These are phyloP conservation scores for Pythium biforme DNA, from an alignment of 352 stramenopile genomes.

Conservation along the genomic window DNA sequence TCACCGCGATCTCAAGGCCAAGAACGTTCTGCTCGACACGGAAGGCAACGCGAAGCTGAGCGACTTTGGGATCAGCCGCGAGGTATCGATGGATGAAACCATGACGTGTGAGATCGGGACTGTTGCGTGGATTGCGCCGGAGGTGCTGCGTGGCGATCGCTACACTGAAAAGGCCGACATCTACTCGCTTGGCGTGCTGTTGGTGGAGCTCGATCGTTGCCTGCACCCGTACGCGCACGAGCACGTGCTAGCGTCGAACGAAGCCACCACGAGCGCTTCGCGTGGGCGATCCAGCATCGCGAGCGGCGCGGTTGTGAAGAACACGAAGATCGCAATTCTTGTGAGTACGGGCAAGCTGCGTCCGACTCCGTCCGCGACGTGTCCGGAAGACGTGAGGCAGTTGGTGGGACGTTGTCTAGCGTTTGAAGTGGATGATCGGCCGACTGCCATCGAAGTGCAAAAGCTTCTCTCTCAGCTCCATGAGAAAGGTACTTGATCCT, in stretches of 20 bases:
- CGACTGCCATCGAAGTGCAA: background rate
- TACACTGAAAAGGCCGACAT: constrained; percentile 36
- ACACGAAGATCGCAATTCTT: constrained; percentile 26
- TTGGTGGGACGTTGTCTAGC: constrained; percentile 22
- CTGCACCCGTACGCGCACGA: constrained; percentile 16
- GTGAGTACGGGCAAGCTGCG: constrained; percentile 23
- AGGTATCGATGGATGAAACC: constrained; percentile 15
- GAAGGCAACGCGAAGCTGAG: constrained; percentile 18
- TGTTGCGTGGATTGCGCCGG: constrained; percentile 28
- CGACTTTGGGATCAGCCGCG: constrained; percentile 25
- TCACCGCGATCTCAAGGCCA: constrained; percentile 8
- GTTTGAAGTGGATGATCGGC: constrained; percentile 10
- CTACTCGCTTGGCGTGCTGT: constrained; percentile 30
- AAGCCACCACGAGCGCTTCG: background rate
- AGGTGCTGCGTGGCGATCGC: constrained; percentile 29
- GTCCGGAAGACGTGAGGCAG: constrained; percentile 12
- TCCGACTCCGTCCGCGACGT: constrained; percentile 13
- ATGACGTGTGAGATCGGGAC: constrained; percentile 33
- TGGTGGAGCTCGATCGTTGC: constrained; percentile 30
- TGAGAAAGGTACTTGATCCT: too few species aligned
- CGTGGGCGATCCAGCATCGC: background rate
- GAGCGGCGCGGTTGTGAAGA: background rate
- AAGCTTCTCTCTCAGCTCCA: background rate
- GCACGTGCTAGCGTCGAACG: background rate
- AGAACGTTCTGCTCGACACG: constrained; percentile 8